Base-by-base conservation (phyloP, 2,329 filamentous ascomycete species). In the Escovopsis sp. region DNA sequence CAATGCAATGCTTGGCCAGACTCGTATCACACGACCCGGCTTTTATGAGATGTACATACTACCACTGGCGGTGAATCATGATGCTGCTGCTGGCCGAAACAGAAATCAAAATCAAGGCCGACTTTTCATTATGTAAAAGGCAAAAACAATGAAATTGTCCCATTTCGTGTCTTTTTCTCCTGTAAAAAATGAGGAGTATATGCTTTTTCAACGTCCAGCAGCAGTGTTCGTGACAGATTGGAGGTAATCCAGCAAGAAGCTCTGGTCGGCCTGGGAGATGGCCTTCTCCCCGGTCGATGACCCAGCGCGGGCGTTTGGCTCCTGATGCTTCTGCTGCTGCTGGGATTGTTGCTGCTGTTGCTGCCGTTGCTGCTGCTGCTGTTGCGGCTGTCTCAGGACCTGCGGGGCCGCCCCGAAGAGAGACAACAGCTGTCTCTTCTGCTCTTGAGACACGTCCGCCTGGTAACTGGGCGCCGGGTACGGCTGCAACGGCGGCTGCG, bases 181-280 rank as follows among this genome's bases (percentile, higher is more conserved):
- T 11, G 11, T 23, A 23, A 9, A 5, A 9, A 23, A 9, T 4
- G 21, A 7, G 6, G 4, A 11, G 21, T 3, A 23, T 7, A 23
- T 23, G 21, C 21, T 23, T 7, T 23, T 2, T 52, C 39, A 59
- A 27, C 55, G 52, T 16, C 51, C 50, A n/a, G 52, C 51, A 28
- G 52, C 51, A 30, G 48, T 59, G 26, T 59, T 58, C 10, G 65
- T 63, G 3, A 65, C 61, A 18, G 63, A 63, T 43, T 83, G 72
- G 47, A 92, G 58, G 50, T 85, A 90, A 9, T 72, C 78, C 35
- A 90, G 63, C 50, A 92, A 58, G 47, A 90, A 90, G 13, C 67
- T 76, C 50, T 81, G 78, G 45, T 90, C 77, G 1, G 73, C 78
- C 0, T 80, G 71, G 4, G 77, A 79, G 31, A 76, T 73, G 11